phyloP scores from a whole-genome alignment of 2,329 filamentous ascomycete genomes.

The Sporothrix protearum region DNA sequence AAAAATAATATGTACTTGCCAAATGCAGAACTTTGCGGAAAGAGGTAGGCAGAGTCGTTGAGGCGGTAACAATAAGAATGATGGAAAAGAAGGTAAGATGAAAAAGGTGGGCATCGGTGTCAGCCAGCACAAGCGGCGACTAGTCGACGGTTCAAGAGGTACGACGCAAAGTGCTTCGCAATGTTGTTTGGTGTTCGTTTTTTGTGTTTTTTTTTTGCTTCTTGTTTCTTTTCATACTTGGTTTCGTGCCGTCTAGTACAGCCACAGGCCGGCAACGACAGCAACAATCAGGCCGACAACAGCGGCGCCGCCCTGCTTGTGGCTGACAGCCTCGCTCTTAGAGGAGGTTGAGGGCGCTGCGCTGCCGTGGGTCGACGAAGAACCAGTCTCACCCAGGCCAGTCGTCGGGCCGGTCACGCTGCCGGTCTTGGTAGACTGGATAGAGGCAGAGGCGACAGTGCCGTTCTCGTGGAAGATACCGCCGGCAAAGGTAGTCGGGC shows the following conservation, averaged over 20 bases:
- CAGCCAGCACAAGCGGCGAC: constrained; percentile 7
- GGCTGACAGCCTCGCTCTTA: constrained; percentile 43
- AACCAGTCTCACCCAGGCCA: not conserved
- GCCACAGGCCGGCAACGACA: constrained; percentile 50
- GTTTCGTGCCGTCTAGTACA: constrained; percentile 39
- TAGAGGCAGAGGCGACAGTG: constrained; percentile 27
- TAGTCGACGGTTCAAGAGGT: not conserved
- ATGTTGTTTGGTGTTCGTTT: too few species aligned
- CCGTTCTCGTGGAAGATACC: constrained; percentile 55
- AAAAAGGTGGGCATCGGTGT: not conserved
- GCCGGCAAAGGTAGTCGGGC: constrained; percentile 35
- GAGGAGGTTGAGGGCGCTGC: constrained; percentile 31
- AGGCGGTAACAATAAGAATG: constrained; percentile 28
- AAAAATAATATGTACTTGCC: constrained; percentile 17
- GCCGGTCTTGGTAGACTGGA: constrained; percentile 18
- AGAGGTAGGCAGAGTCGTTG: constrained; percentile 17
- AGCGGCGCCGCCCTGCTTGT: constrained; percentile 49
- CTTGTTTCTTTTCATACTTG: not conserved
- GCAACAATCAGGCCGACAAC: constrained; percentile 54
- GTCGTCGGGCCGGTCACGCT: constrained; percentile 5
- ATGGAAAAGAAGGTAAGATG: not conserved
- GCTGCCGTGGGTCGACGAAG: constrained; percentile 28
- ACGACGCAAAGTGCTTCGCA: not conserved
- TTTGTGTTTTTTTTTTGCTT: constrained; percentile 7
- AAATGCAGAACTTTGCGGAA: not conserved